Conservation (phyloP, 768 basidiomycete genomes). For the Lentinula edodes region DNA sequence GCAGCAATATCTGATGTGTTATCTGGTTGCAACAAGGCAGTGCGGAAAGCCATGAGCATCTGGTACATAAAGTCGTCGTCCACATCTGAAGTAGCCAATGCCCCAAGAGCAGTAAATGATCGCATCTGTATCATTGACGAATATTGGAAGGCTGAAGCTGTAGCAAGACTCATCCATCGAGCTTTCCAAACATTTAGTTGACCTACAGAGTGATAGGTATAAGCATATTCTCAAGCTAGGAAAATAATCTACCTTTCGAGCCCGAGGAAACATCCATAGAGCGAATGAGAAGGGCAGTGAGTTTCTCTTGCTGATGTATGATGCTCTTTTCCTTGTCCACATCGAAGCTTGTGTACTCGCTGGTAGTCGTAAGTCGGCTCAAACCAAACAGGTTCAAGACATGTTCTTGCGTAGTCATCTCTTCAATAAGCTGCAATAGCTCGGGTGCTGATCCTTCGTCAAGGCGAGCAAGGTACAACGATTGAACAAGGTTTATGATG, state of each 20-base stretch:
- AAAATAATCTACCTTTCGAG: slow-evolving; percentile 50
- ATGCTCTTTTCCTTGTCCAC: slow-evolving; percentile 43
- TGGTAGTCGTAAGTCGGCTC: slow-evolving; percentile 50
- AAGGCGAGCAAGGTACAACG: slow-evolving; percentile 54
- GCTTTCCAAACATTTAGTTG: slow-evolving; percentile 87
- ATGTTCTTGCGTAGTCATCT: slow-evolving; percentile 49
- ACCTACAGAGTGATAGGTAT: slow-evolving; percentile 31
- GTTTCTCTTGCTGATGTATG: slow-evolving; percentile 61
- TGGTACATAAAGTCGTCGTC: slow-evolving; percentile 94
- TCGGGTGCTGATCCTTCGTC: slow-evolving; percentile 59
- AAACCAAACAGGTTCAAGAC: slow-evolving; percentile 73
- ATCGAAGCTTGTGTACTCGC: slow-evolving; percentile 63
- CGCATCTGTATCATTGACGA: slow-evolving; percentile 85
- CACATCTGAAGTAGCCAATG: slow-evolving; percentile 78
- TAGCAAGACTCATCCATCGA: slow-evolving; percentile 88
- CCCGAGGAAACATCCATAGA: slow-evolving; percentile 63
- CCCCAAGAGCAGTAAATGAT: slow-evolving; percentile 78
- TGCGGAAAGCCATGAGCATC: slow-evolving; percentile 82
- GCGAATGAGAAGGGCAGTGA: slow-evolving; percentile 57
- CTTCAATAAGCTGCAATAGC: slow-evolving; percentile 57
- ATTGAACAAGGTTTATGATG: slow-evolving; percentile 77
- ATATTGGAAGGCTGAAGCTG: slow-evolving; percentile 85
- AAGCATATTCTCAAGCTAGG: background rate
- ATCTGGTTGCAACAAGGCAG: slow-evolving; percentile 60
- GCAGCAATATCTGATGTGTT: slow-evolving; percentile 59